phyloP scores from a whole-genome alignment of 2,329 filamentous ascomycete genomes.

The Alternaria gaisen region DNA sequence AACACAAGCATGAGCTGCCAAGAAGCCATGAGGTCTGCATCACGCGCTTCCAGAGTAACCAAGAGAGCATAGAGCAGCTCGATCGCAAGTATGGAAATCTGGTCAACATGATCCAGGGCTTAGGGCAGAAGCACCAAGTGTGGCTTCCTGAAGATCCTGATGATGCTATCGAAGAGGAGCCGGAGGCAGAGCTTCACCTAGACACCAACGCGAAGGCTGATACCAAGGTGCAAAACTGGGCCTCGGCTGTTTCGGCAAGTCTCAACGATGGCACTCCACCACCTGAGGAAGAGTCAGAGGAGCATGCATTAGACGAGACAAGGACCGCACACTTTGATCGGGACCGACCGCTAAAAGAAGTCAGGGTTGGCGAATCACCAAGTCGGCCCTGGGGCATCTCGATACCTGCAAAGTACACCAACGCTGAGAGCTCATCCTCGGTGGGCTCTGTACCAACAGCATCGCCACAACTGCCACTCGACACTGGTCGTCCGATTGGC shows the following conservation, averaged over 20 bases:
- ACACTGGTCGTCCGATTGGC: constrained; percentile 34
- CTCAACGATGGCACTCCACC: constrained; percentile 53
- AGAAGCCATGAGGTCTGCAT: constrained; percentile 94
- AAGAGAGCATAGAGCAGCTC: constrained; percentile 83
- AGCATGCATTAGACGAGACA: constrained; percentile 62
- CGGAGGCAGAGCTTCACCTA: constrained; percentile 57
- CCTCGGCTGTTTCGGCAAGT: constrained; percentile 74
- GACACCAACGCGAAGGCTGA: constrained; percentile 60
- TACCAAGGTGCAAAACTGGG: constrained; percentile 85
- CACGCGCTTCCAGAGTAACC: constrained; percentile 85
- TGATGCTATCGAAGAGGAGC: constrained; percentile 58
- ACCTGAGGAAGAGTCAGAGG: constrained; percentile 47
- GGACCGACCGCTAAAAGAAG: constrained; percentile 83
- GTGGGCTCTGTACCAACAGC: constrained; percentile 53
- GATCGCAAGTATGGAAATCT: constrained; percentile 94
- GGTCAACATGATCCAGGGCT: constrained; percentile 91
- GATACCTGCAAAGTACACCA: constrained; percentile 68
- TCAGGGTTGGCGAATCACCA: constrained; percentile 92
- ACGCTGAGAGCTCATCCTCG: constrained; percentile 51
- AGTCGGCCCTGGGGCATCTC: constrained; percentile 93
- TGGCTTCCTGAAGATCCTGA: constrained; percentile 73
- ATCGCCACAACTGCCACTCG: constrained; percentile 64
- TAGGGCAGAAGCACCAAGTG: constrained; percentile 86
- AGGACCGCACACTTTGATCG: constrained; percentile 82
- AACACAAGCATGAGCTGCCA: constrained; percentile 93